phyloP scores from a whole-genome alignment of 139 green algal genomes.

The Chlamydomonas applanata region DNA sequence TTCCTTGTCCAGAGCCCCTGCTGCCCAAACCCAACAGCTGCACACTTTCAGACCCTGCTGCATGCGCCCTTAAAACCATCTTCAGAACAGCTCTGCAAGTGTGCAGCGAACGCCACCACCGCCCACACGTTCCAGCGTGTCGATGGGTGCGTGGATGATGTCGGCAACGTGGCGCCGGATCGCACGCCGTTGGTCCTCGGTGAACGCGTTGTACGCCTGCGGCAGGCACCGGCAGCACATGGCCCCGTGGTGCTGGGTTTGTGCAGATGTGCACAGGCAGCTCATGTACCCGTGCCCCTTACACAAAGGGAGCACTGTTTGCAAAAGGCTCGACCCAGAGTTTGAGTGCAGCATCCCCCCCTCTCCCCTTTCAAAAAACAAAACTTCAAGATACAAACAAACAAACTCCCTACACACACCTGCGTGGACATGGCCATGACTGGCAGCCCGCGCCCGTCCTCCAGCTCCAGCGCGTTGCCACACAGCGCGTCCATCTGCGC shows the following conservation, averaged over 20 bases:
- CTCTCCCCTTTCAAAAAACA: neutral
- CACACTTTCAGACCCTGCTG: no score
- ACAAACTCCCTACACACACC: constrained; percentile 25
- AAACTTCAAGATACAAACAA: neutral
- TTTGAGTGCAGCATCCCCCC: neutral
- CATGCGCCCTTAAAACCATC: no score
- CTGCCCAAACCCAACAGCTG: no score
- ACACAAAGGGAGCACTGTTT: no score
- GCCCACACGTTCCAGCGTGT: constrained; percentile 90
- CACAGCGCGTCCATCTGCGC: constrained; percentile 87
- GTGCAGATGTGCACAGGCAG: neutral
- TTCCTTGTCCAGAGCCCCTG: no score
- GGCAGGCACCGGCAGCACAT: constrained; percentile 2
- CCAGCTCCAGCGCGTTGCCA: constrained; percentile 92
- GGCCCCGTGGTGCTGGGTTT: neutral
- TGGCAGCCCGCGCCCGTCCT: constrained; percentile 77
- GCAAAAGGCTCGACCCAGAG: neutral
- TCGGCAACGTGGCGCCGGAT: constrained; percentile 72
- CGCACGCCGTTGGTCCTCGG: constrained; percentile 60
- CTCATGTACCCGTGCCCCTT: no score
- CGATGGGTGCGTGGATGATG: constrained; percentile 84
- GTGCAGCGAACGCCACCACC: constrained; percentile 91
- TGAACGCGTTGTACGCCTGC: constrained; percentile 88
- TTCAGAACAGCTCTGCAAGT: constrained; percentile 86
- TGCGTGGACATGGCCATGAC: constrained; percentile 83